Evolutionary conservation across 2,329 filamentous ascomycete genomes (phyloP).

Genomic region (Diaporthe eres): DNA sequence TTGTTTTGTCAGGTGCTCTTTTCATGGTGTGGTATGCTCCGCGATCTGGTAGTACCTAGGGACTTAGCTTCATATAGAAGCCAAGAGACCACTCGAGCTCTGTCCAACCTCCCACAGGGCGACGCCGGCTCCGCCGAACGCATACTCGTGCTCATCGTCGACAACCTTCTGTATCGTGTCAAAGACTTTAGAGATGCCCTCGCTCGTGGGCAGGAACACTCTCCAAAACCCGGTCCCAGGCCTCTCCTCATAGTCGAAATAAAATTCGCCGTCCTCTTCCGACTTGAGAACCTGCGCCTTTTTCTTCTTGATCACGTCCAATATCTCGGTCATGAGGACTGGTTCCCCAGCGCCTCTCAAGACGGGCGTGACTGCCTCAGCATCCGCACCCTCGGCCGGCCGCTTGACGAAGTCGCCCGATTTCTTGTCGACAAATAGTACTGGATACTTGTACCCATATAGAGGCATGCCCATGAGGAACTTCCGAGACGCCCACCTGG

Average conservation of each 20-base stretch:
- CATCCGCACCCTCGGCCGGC: not conserved
- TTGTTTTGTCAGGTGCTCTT: not conserved
- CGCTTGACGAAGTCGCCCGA: constrained; percentile 34
- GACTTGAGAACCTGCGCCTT: constrained; percentile 24
- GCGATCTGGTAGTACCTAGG: not conserved
- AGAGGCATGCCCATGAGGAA: constrained; percentile 44
- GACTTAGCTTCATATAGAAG: constrained; percentile 26
- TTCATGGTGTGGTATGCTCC: too few relatives aligned
- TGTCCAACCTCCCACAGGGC: constrained; percentile 44
- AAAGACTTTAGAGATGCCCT: constrained; percentile 35
- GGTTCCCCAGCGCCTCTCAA: constrained; percentile 39
- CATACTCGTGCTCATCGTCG: constrained; percentile 30
- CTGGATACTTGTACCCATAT: constrained; percentile 45
- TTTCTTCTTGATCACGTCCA: constrained; percentile 35
- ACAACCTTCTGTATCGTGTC: constrained; percentile 38
- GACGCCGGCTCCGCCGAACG: constrained; percentile 38
- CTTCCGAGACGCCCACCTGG: constrained; percentile 35
- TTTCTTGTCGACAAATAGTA: constrained; percentile 35
- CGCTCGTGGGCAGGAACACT: constrained; percentile 40
- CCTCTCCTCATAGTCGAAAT: constrained; percentile 38
- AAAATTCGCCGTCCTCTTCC: constrained; percentile 39
- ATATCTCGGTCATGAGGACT: constrained; percentile 36
- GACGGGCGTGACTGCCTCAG: constrained; percentile 14
- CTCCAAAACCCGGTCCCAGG: constrained; percentile 19
- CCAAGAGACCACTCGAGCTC: constrained; percentile 40